phyloP scores from a whole-genome alignment of 495 filamentous ascomycete genomes.

The Aspergillus kassunensis region DNA sequence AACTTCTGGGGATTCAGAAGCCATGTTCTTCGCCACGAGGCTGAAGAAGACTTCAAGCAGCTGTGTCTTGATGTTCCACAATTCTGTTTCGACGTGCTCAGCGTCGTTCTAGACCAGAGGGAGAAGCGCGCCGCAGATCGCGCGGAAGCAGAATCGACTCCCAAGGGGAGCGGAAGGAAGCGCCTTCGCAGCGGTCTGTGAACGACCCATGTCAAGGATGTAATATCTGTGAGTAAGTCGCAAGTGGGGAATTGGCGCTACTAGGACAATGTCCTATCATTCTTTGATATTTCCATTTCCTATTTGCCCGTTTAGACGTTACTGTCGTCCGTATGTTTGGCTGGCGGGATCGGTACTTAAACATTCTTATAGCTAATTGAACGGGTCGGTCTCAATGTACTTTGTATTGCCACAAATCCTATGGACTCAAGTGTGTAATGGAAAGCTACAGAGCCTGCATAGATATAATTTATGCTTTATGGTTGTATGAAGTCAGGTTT shows the following conservation, averaged over 20 bases:
- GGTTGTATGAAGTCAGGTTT: background rate
- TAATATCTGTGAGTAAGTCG: background rate
- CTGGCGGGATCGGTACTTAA: background rate
- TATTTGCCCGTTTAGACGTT: background rate
- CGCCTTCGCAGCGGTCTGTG: constrained; percentile 30
- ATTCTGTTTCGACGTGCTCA: constrained; percentile 88
- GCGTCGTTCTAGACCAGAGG: constrained; percentile 60
- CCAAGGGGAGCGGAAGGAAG: constrained; percentile 31
- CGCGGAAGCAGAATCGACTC: constrained; percentile 25
- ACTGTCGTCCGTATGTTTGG: background rate
- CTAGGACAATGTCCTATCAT: background rate
- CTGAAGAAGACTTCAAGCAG: constrained; percentile 72
- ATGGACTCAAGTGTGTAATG: background rate
- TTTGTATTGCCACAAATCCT: background rate
- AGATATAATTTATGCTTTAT: too few species aligned
- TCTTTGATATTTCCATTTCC: background rate
- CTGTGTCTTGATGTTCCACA: constrained; percentile 87
- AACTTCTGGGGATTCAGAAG: constrained; percentile 82
- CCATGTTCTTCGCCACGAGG: constrained; percentile 76
- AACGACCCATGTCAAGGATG: background rate
- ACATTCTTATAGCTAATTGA: background rate
- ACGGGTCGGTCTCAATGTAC: background rate
- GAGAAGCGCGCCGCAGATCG: constrained; percentile 47
- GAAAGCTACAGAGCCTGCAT: background rate
- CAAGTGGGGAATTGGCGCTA: background rate